Evolutionary conservation across 352 stramenopile genomes (phyloP), one percentile per base, ranked within the genome.

Genomic region (Phytophthora aleatoria): DNA sequence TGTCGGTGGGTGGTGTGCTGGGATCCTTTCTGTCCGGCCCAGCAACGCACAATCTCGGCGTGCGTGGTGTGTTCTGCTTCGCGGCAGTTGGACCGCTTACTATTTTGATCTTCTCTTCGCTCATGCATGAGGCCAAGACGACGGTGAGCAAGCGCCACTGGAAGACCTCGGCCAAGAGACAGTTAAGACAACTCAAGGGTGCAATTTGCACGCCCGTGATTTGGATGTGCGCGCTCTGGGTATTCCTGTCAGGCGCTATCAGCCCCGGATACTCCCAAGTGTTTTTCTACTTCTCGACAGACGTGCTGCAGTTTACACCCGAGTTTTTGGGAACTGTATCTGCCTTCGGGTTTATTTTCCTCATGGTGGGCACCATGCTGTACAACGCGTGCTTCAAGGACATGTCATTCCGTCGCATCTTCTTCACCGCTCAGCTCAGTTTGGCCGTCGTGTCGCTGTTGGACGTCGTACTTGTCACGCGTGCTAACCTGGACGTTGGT

Each of bases 221-320:
- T 62, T 98, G 91, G 87, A 97, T 97, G 74, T 97, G 96, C 35
- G 90, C 96, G n/a, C 70, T 98, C 1, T 99, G 97, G 80, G 74
- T 99, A 4, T 98, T 99, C 64, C 71, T 98, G 1, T 98, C 95
- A 51, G 89, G 97, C 71, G 92, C 95, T 8, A 96, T 90, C 30
- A 89, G 95, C 31, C 97, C 97, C 7, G 95, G 92, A 26, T 97
- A 94, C 64, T 97, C 97, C 47, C 92, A 97, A 44, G 94, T 98
- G 6, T 96, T 97, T 57, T 97, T 99, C 54, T 99, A 97, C 69
- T 99, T 98, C 62, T 80, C 97, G 13, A 99, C 95, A 0, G 92
- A 98, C 61, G 92, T 98, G 43, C 83, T 99, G 39, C 74, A 93
- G 58, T 97, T 99, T 68, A 91, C 91, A 42, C 92, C 96, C 20